Evolutionary conservation across 441 rosid genomes (phyloP).

Genomic region (Syzygium malaccense): DNA sequence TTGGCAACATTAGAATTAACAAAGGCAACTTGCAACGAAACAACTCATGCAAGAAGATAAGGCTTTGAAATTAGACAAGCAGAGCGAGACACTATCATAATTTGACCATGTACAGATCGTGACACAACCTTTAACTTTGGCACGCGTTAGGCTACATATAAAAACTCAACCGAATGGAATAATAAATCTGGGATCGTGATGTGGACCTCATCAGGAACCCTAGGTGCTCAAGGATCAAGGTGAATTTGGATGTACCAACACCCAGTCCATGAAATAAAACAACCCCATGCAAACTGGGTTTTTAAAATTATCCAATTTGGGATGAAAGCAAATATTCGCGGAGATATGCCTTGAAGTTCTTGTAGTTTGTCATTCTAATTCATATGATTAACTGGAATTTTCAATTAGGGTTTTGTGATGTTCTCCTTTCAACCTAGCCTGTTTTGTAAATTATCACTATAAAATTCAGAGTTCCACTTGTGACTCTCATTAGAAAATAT

Average conservation of each 20-base stretch:
- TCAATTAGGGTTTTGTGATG: neutral
- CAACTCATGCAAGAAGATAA: neutral
- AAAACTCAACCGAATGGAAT: neutral
- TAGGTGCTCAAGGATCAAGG: neutral
- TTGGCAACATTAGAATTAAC: neutral
- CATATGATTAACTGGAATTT: neutral
- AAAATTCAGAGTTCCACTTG: neutral
- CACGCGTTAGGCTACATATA: neutral
- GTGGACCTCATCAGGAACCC: neutral
- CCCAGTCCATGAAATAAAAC: neutral
- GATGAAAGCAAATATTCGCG: neutral
- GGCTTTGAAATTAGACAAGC: neutral
- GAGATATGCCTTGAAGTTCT: neutral
- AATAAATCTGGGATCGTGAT: neutral
- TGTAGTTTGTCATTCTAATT: neutral
- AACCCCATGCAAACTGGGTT: neutral
- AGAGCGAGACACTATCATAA: neutral
- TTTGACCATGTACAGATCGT: neutral
- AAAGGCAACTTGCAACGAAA: neutral
- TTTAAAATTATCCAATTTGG: neutral
- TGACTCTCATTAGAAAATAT: neutral
- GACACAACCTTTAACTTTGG: neutral
- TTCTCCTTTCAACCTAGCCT: neutral
- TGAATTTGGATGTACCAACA: neutral
- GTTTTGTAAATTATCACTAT: neutral